Conservation (phyloP, 192 early-diverging fungal species). For the Coemansia sp. region DNA sequence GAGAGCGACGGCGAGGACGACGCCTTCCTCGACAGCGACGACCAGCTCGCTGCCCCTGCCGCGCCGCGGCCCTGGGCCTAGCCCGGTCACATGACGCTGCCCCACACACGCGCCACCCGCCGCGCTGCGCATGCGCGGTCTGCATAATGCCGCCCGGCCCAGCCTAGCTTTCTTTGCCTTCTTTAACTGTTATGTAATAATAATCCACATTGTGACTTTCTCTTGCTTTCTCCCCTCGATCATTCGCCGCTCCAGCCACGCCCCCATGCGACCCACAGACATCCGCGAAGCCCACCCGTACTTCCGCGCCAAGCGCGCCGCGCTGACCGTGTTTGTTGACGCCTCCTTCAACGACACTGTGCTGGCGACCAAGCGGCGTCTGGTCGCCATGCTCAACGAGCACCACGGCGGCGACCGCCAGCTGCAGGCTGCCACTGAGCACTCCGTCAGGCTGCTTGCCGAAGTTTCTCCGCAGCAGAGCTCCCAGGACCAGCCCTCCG, state of each 20-base stretch:
- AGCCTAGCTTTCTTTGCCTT: not conserved
- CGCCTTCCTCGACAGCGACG: slow-evolving; percentile 24
- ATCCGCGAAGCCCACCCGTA: slow-evolving; percentile 27
- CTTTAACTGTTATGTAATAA: not conserved
- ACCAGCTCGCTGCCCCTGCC: not conserved
- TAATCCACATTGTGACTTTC: not conserved
- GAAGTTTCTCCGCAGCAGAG: slow-evolving; percentile 5
- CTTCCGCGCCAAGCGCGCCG: slow-evolving; percentile 45
- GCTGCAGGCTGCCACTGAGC: slow-evolving; percentile 11
- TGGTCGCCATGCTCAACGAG: slow-evolving; percentile 30
- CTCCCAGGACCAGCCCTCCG: not conserved
- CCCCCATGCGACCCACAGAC: not conserved
- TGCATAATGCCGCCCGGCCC: slow-evolving; percentile 15
- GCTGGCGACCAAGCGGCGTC: slow-evolving; percentile 13
- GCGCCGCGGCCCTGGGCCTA: slow-evolving; percentile 2
- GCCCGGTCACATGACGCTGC: slow-evolving; percentile 1
- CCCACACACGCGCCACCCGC: not conserved
- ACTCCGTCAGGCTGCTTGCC: slow-evolving; percentile 21
- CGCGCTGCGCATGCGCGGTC: slow-evolving; percentile 1
- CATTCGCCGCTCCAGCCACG: too few species aligned
- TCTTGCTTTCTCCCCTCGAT: not conserved
- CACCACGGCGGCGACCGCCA: slow-evolving; percentile 20
- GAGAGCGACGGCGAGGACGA: slow-evolving; percentile 42
- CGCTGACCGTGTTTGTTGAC: slow-evolving; percentile 38
- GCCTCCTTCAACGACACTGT: slow-evolving; percentile 15